A percentile compares a stretch with the other conserved stretches of the same genome.
phyloP scores from a whole-genome alignment of 495 filamentous ascomycete species.

The Xylaria cubensis region DNA sequence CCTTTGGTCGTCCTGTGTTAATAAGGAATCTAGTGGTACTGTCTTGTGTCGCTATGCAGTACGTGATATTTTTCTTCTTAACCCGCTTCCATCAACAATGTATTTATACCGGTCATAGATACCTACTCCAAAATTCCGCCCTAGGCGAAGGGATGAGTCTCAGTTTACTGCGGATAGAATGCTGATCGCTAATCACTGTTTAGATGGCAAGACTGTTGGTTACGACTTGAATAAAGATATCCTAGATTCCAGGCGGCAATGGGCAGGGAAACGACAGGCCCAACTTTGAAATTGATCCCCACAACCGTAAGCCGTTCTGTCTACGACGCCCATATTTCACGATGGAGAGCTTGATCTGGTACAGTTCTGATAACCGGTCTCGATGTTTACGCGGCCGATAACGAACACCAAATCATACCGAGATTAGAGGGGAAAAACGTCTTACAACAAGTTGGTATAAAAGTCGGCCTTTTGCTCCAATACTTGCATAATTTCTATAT shows the following conservation, averaged over 20 bases:
- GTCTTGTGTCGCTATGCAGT: slow-evolving; percentile 31
- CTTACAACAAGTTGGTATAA: neutral
- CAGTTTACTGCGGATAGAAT: neutral
- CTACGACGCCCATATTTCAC: neutral
- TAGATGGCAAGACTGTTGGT: slow-evolving; percentile 13
- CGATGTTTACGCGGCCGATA: slow-evolving; percentile 19
- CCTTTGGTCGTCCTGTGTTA: neutral
- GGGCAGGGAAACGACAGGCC: slow-evolving; percentile 23
- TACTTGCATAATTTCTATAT: neutral
- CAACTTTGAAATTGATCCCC: slow-evolving; percentile 37
- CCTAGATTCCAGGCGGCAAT: slow-evolving; percentile 15
- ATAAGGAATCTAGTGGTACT: slow-evolving; percentile 29
- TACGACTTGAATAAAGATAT: slow-evolving; percentile 30
- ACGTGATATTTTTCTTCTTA: neutral
- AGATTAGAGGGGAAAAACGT: slow-evolving; percentile 8
- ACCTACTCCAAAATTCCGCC: slow-evolving; percentile 33
- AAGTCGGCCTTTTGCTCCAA: neutral
- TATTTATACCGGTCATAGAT: slow-evolving; percentile 21
- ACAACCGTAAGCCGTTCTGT: slow-evolving; percentile 25
- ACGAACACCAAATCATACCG: slow-evolving; percentile 30
- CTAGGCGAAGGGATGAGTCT: slow-evolving; percentile 17
- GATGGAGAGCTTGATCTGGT: neutral
- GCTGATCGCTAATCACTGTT: neutral
- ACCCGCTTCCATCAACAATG: neutral
- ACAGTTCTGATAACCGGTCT: slow-evolving; percentile 28